phyloP scores from a whole-genome alignment of 768 basidiomycete species.

The Pholiota molesta region DNA sequence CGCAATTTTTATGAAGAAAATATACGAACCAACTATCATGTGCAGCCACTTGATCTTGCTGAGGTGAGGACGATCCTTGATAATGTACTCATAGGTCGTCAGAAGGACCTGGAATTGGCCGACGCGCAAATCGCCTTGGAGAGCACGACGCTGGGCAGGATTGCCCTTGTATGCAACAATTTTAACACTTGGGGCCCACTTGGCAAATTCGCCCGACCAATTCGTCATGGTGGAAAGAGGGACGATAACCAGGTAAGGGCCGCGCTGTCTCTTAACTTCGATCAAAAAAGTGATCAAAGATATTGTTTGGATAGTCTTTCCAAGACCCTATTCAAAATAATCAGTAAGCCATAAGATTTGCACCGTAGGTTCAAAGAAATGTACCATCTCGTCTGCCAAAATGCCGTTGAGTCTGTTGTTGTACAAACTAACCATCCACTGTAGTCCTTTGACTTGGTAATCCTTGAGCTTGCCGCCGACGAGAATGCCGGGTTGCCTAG shows the following conservation, averaged over 20 bases:
- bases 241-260: constrained; percentile 94
- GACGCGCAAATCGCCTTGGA: constrained; percentile 77
- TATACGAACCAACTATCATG: constrained; percentile 86
- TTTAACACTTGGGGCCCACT: constrained; percentile 89
- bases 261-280: constrained; percentile 86
- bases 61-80: constrained; percentile 91
- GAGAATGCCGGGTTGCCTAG: constrained; percentile 72
- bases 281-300: constrained; percentile 95
- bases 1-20: neutral
- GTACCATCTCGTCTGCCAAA: constrained; percentile 91
- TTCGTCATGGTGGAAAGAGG: constrained; percentile 97
- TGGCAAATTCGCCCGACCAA: constrained; percentile 96
- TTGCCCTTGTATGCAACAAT: constrained; percentile 91
- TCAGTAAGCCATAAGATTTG: constrained; percentile 8
- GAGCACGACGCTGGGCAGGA: constrained; percentile 74
- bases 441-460: constrained; percentile 92
- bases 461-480: constrained; percentile 91
- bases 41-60: constrained; percentile 95
- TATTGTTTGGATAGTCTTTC: constrained; percentile 94
- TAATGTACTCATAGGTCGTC: constrained; percentile 97
- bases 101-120: constrained; percentile 90
- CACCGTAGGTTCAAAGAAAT: constrained; percentile 18
- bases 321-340: constrained; percentile 73
- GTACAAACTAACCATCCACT: constrained; percentile 98
- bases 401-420: constrained; percentile 97